These are phyloP conservation scores for bread wheat (Triticum aestivum) DNA, from an alignment of 176 grass and related monocot genomes.

Conservation along the genomic window DNA sequence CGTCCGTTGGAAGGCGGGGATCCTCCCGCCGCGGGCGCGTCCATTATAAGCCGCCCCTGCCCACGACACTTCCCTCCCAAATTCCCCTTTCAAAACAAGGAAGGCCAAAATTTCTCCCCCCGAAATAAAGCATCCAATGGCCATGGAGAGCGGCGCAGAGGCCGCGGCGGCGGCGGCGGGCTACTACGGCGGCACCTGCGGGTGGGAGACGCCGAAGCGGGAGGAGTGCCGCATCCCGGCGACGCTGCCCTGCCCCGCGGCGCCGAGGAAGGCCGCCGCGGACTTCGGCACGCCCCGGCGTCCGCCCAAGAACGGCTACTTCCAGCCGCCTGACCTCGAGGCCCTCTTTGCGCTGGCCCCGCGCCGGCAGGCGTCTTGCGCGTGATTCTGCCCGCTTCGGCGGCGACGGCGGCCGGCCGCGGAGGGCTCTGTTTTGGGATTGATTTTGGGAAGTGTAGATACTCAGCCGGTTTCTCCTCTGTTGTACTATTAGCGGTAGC, in stretches of 20 bases:
- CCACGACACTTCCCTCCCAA: conserved; percentile 55
- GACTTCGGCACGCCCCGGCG: conserved; percentile 46
- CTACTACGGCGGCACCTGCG: conserved; percentile 20
- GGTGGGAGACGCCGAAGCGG: conserved; percentile 89
- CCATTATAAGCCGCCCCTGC: conserved; percentile 31
- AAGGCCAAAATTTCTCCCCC: conserved; percentile 12
- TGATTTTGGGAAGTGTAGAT: conserved; percentile 53
- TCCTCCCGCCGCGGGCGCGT: neutral
- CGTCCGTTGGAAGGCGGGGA: conserved; percentile 44
- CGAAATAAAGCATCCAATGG: conserved; percentile 39
- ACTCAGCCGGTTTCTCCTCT: conserved; percentile 21
- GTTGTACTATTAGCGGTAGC: conserved; percentile 26
- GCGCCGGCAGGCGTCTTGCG: conserved; percentile 49
- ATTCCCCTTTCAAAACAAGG: conserved; percentile 50
- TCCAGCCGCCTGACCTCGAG: conserved; percentile 82
- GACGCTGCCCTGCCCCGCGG: conserved; percentile 61
- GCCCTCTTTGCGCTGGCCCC: conserved; percentile 61
- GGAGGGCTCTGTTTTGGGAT: neutral
- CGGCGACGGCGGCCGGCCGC: neutral
- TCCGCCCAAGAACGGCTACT: conserved; percentile 90
- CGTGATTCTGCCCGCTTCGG: conserved; percentile 21
- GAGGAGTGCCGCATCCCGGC: conserved; percentile 64
- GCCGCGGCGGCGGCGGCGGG: neutral
- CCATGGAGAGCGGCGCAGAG: conserved; percentile 53
- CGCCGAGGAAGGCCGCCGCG: conserved; percentile 58